Evolutionary conservation across 805 yeast species (phyloP), one percentile per base, ranked within the genome.

Genomic region (Pichia kluyveri): DNA sequence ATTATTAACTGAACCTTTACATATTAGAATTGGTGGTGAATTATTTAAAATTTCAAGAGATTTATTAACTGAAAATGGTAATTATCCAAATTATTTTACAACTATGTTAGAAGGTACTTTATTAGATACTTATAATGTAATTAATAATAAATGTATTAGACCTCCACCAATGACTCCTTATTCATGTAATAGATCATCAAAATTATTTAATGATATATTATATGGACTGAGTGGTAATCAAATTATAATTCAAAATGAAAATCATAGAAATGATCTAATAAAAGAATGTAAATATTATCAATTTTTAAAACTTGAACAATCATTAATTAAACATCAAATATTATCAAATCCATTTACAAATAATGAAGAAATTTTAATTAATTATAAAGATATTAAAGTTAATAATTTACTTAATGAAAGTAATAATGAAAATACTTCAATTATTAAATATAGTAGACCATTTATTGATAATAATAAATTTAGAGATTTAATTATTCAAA

Each of bases 211-310:
- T 18, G 82, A 77, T 42, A 56, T 89, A 28, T 46, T 89, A 42
- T 69, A 70, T 27, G 58, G 79, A 2, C 62, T 87, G 27, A 71
- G 74, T 51, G 90, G 90, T 0, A 75, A 77, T 37, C 59, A 66
- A 4, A 55, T 77, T 18, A 66, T 69, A 1, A 69, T 85, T 18
- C 57, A 59, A 41, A 69, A 73, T 47, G 83, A 80, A 39, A 61
- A 63, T 1, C 85, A 82, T 59, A 70, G 96, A 40, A 61, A 66
- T 10, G 62, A 76, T 15, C 67, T 89, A 49, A 62, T 83, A 9
- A 70, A 70, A 45, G 97, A 89, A 59, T 85, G 95, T 54, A 71
- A 76, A 41, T 89, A 84, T 65, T 89, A 86, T 62, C 70, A 91
- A 42, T 83, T 89, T 55, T 67, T 77, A 42, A 88, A 80, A 37